Conservation (phyloP, 1,284 basidiomycete species). For the Tilletia indica region DNA sequence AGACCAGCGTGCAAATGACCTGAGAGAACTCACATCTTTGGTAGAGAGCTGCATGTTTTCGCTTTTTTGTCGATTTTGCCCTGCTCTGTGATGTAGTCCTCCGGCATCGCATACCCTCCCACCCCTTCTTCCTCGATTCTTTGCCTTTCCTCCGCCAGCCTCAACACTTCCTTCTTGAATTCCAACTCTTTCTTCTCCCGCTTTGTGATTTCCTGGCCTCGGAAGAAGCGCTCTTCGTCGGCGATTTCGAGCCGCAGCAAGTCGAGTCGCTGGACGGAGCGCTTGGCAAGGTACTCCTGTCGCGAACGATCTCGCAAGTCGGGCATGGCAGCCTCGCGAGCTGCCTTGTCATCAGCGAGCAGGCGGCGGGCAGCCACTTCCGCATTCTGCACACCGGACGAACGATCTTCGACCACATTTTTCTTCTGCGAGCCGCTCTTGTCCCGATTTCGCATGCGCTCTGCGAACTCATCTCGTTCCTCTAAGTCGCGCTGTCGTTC, state of each 20-base stretch:
- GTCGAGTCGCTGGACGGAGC: constrained; percentile 93
- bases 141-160: constrained; percentile 86
- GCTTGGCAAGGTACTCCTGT: constrained; percentile 93
- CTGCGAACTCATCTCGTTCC: constrained; percentile 89
- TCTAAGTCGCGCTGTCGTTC: constrained; percentile 75
- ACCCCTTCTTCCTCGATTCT: constrained; percentile 75
- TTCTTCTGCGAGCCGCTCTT: constrained; percentile 84
- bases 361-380: constrained; percentile 73
- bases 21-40: constrained; percentile 72
- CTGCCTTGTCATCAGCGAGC: constrained; percentile 61
- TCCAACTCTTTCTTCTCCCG: constrained; percentile 78
- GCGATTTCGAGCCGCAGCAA: constrained; percentile 78
- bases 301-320: constrained; percentile 56
- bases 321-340: constrained; percentile 39
- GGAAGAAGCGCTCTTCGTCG: constrained; percentile 51
- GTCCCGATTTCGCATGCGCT: constrained; percentile 80
- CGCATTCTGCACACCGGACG: constrained; percentile 62
- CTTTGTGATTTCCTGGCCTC: constrained; percentile 66
- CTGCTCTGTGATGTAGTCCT: constrained; percentile 93
- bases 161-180: constrained; percentile 85
- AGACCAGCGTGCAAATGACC: not conserved
- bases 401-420: constrained; percentile 86
- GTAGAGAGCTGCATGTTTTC: constrained; percentile 89
- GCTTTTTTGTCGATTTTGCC: constrained; percentile 96
- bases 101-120: constrained; percentile 41